phyloP scores from a whole-genome alignment of 257 asterid species.

The Cinchona pubescens region DNA sequence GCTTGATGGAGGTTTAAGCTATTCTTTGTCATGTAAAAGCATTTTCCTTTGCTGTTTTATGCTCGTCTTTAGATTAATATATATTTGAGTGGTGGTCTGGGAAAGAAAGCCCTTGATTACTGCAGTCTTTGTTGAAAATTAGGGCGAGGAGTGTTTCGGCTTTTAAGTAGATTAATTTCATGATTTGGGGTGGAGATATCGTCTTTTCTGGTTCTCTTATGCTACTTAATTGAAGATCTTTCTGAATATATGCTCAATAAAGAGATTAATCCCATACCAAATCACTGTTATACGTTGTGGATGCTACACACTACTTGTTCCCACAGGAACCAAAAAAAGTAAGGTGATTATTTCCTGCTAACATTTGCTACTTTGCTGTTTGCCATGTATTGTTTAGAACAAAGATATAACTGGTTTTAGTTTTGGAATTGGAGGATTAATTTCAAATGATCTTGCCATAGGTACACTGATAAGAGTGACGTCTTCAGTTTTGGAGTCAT shows the following conservation, averaged over 20 bases:
- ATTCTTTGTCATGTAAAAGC: not conserved
- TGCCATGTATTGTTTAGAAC: not conserved
- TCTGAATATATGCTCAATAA: not conserved
- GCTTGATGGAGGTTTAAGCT: not conserved
- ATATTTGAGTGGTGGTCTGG: not conserved
- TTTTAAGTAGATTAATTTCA: not conserved
- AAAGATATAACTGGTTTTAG: too few relatives aligned
- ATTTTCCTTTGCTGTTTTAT: not conserved
- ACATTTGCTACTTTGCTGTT: not conserved
- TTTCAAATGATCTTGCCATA: slow-evolving; percentile 16
- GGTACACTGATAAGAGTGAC: slow-evolving; percentile 94
- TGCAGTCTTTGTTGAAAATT: not conserved
- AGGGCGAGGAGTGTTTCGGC: not conserved
- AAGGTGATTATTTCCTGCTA: not conserved
- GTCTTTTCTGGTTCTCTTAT: not conserved
- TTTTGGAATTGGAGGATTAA: slow-evolving; percentile 11
- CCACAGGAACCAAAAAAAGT: not conserved
- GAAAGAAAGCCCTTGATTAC: not conserved
- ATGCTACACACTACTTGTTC: not conserved
- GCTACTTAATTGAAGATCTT: not conserved
- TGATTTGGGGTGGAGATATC: not conserved
- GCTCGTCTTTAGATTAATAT: not conserved
- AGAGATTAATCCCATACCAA: not conserved
- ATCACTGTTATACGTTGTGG: not conserved
- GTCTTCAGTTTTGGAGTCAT: slow-evolving; percentile 86